Evolutionary conservation across 371 early-diverging fungal species (phyloP).

Genomic region (Entomophthora muscae): DNA sequence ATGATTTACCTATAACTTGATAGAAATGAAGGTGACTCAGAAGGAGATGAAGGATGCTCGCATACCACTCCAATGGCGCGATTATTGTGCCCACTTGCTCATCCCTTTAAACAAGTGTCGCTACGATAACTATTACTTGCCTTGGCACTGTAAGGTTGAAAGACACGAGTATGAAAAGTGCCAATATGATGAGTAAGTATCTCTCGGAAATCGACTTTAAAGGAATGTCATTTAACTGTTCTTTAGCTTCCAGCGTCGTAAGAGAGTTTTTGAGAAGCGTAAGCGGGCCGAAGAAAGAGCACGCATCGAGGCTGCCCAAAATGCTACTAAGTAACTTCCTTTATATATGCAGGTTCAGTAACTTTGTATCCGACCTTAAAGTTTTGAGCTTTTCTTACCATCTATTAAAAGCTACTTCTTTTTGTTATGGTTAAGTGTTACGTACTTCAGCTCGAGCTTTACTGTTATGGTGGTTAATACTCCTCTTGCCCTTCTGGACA

Average conservation of each 20-base stretch:
- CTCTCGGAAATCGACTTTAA: conserved; percentile 4
- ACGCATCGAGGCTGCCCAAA: conserved; percentile 10
- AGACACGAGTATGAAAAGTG: conserved; percentile 83
- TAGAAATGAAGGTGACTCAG: conserved; percentile 69
- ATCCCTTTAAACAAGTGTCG: conserved; percentile 85
- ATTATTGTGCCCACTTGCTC: conserved; percentile 83
- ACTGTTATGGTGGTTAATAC: too few relatives aligned
- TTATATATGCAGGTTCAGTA: too few relatives aligned
- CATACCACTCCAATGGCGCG: conserved; percentile 76
- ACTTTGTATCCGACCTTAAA: too few relatives aligned
- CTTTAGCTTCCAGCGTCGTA: conserved; percentile 31
- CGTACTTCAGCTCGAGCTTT: too few relatives aligned
- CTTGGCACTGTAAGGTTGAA: conserved; percentile 87
- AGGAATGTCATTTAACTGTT: not conserved
- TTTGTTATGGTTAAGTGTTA: too few relatives aligned
- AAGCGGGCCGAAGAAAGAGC: conserved; percentile 20
- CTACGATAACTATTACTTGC: conserved; percentile 61
- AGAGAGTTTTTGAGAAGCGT: conserved; percentile 28
- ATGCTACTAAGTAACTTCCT: too few relatives aligned
- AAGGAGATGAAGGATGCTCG: conserved; percentile 67
- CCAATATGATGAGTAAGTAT: conserved; percentile 65
- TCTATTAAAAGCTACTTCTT: too few relatives aligned
- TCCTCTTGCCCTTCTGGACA: too few relatives aligned
- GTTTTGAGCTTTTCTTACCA: too few relatives aligned
- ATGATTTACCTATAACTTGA: too few relatives aligned